Evolutionary conservation across 116 monocot species (phyloP), one percentile per base, ranked within the genome.

Genomic region (Thalassia testudinum): DNA sequence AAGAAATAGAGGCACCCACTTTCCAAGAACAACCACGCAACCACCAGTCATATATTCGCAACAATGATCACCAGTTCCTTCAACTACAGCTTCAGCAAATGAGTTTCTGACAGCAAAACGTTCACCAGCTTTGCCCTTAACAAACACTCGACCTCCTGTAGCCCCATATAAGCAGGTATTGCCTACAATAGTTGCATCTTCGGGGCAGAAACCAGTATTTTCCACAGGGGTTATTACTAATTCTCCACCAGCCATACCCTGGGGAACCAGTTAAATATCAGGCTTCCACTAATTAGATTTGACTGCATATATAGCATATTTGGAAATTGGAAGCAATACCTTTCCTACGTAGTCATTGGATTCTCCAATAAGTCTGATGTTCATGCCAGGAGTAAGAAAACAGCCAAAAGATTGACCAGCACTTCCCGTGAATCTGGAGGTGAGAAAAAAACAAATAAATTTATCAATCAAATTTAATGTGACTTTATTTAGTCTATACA

Each of bases 31-130:
- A 26, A 99, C 80, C 0, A 99, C 86, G 63, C 97, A 99, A 48
- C 97, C 97, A 68, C 97, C 97, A 61, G 97, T 90, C 97, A 99
- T 90, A 65, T 99, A 99, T 60, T 97, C 97, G 24, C 89, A 97
- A 52, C 97, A 97, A 70, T 97, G 97, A 65, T 99, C 97, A 43
- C 90, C 97, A 54, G 97, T 86, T 28, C 97, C 97, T 70, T 99
- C 97, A 62, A 99, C 97, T 27, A 99, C 82, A 20, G 97, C 86
- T 72, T 89, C 70, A 5, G 73, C 82, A 49, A 99, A 82, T 28
- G 97, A 99, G 42, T 99, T 99, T 59, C 97, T 79, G 17, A 97
- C 97, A 51, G 97, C 97, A 71, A 99, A 89, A 29, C 97, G 71
- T 55, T 99, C 97, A 16, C 97, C 97, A 17, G 97, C 90, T 75